Conservation (phyloP, 2,329 filamentous ascomycete species). For the Botrytis fabae region DNA sequence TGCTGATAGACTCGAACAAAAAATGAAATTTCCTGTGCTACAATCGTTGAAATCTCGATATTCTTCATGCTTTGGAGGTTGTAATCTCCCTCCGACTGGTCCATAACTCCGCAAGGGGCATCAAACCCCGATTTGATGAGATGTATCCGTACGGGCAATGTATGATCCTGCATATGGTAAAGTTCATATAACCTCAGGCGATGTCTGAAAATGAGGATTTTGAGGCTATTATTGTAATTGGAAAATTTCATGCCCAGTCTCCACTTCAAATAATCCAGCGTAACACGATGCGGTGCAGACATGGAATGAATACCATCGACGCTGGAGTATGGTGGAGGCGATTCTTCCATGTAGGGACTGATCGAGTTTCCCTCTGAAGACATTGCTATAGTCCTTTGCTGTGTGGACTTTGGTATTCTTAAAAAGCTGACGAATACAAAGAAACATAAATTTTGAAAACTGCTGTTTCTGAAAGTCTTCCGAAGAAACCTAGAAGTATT, state of each 20-base stretch:
- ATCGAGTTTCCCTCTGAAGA: not conserved
- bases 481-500: not conserved
- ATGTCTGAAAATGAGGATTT: slow-evolving; percentile 3
- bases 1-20: not conserved
- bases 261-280: not conserved
- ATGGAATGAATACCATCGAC: not conserved
- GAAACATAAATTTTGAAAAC: not conserved
- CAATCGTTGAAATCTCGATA: not conserved
- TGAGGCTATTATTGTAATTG: not conserved
- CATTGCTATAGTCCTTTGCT: not conserved
- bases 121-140: not conserved
- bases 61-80: not conserved
- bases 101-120: not conserved
- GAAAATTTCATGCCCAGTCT: not conserved
- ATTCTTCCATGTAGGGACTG: not conserved
- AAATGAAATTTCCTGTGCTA: not conserved
- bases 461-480: not conserved
- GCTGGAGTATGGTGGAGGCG: slow-evolving; percentile 1
- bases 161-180: not conserved
- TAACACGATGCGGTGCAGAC: not conserved
- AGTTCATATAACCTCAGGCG: slow-evolving; percentile 7
- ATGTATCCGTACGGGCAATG: not conserved
- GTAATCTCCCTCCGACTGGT: not conserved
- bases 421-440: not conserved
- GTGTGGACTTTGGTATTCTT: not conserved